These are phyloP conservation scores for Aspergillus udagawae DNA, from an alignment of 2,329 filamentous ascomycete genomes.

Conservation along the genomic window DNA sequence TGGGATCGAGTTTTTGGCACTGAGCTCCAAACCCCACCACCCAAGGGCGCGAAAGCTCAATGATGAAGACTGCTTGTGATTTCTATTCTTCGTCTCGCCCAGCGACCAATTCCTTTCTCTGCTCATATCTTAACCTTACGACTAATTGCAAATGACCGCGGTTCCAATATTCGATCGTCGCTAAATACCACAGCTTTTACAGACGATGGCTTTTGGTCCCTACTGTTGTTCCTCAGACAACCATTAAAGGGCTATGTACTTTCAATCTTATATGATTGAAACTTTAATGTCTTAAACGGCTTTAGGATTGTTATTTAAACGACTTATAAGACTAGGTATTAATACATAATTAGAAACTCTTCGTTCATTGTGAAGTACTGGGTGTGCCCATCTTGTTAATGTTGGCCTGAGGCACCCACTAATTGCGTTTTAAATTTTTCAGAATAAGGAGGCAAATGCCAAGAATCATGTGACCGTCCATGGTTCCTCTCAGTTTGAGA, in stretches of 20 bases:
- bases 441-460: conserved; percentile 5
- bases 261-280: neutral
- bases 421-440: neutral
- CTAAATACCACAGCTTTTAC: neutral
- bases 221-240: neutral
- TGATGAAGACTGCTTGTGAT: conserved; percentile 13
- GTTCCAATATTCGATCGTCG: neutral
- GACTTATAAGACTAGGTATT: conserved; percentile 17
- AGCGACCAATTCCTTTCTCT: neutral
- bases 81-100: neutral
- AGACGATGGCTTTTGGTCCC: neutral
- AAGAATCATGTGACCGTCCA: conserved; percentile 7
- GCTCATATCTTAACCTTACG: neutral
- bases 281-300: neutral
- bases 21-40: conserved; percentile 55
- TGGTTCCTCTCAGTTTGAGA: neutral
- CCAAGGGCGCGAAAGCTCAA: conserved; percentile 35
- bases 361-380: neutral
- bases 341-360: conserved; percentile 16
- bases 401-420: neutral
- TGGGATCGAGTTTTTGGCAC: conserved; percentile 95
- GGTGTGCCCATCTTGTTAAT: too few relatives aligned
- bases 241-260: neutral
- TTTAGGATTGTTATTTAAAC: conserved; percentile 9
- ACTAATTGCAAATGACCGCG: neutral